phyloP scores from a whole-genome alignment of 179 eudicot species.

The Spinacia oleracea region DNA sequence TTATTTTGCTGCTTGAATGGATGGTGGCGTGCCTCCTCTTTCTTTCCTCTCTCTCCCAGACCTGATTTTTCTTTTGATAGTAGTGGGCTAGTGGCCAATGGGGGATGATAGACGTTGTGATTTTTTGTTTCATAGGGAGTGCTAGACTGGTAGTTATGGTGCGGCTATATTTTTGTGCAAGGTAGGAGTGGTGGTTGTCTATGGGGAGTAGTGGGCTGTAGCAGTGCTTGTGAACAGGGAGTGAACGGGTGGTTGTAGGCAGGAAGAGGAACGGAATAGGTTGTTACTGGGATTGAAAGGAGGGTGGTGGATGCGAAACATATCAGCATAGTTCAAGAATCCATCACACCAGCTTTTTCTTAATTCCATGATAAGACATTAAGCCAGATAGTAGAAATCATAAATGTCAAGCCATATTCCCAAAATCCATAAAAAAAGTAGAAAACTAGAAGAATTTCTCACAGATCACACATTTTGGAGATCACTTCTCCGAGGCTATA shows the following conservation, averaged over 20 bases:
- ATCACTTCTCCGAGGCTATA: not conserved
- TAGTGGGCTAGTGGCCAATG: not conserved
- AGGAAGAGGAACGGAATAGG: too few species aligned
- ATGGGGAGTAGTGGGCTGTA: not conserved
- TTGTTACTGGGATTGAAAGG: too few species aligned
- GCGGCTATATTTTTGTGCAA: not conserved
- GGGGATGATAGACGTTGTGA: not conserved
- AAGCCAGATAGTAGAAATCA: too few species aligned
- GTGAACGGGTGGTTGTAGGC: not conserved
- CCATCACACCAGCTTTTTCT: too few species aligned
- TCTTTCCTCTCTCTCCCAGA: not conserved
- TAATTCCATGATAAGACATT: too few species aligned
- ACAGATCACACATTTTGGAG: not conserved
- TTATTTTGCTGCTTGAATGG: not conserved
- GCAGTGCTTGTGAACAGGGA: not conserved
- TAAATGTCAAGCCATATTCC: not conserved
- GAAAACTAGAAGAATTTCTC: not conserved
- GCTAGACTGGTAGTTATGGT: not conserved
- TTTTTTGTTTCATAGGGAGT: not conserved
- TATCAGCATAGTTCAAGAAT: not conserved
- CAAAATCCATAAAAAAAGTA: not conserved
- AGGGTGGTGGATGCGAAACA: not conserved
- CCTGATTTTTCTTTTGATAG: not conserved
- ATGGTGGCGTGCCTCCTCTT: not conserved
- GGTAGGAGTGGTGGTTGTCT: not conserved